phyloP scores from a whole-genome alignment of 2,329 filamentous ascomycete species.

The Amylocarpus encephaloides region DNA sequence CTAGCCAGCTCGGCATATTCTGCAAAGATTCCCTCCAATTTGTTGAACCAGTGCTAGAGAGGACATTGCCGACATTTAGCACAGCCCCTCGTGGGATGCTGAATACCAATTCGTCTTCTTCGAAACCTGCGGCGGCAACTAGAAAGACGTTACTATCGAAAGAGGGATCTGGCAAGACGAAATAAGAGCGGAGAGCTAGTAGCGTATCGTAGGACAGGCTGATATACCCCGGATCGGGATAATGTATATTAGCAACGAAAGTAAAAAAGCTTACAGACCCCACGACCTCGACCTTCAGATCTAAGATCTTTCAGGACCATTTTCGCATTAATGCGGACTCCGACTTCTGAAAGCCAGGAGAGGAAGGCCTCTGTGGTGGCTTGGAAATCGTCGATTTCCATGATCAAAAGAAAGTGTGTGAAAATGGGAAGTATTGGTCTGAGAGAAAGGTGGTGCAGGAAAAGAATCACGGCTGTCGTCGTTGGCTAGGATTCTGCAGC shows the following conservation, averaged over 20 bases:
- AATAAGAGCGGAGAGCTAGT: background rate
- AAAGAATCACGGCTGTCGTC: too few relatives aligned
- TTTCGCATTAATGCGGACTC: slow-evolving; percentile 50
- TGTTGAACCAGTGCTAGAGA: slow-evolving; percentile 38
- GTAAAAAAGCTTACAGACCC: slow-evolving; percentile 48
- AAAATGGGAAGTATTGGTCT: background rate
- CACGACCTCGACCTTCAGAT: slow-evolving; percentile 49
- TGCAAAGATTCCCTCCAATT: slow-evolving; percentile 31
- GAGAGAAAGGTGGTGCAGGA: too few relatives aligned
- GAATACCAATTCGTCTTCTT: slow-evolving; percentile 59
- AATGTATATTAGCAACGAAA: slow-evolving; percentile 1
- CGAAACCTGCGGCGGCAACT: slow-evolving; percentile 54
- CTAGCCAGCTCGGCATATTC: slow-evolving; percentile 42
- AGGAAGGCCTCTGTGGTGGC: slow-evolving; percentile 45
- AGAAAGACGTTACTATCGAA: slow-evolving; percentile 13
- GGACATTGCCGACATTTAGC: slow-evolving; percentile 53
- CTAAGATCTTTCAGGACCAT: slow-evolving; percentile 53
- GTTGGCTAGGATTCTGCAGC: background rate
- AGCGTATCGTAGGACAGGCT: slow-evolving; percentile 34
- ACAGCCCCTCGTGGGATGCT: slow-evolving; percentile 54
- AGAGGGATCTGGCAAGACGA: background rate
- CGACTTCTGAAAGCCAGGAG: slow-evolving; percentile 47
- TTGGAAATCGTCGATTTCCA: slow-evolving; percentile 35
- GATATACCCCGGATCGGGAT: background rate
- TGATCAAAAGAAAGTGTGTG: slow-evolving; percentile 5